Evolutionary conservation across 495 filamentous ascomycete genomes (phyloP).

Genomic region (Penicillium coprophilum): DNA sequence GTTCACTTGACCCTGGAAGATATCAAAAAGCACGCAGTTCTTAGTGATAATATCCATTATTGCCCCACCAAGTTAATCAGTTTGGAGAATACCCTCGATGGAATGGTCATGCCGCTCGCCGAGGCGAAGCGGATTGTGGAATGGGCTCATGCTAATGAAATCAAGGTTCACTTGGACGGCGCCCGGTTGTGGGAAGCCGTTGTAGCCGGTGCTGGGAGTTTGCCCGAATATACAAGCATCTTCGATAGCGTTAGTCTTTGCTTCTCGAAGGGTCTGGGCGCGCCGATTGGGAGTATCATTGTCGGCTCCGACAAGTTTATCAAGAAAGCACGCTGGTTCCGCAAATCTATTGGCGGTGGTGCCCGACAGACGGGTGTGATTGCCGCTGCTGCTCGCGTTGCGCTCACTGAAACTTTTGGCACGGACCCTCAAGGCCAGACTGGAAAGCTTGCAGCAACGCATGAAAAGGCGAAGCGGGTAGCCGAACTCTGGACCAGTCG

Average conservation of each 20-base stretch:
- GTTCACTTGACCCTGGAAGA: constrained; percentile 76
- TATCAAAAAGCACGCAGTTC: constrained; percentile 52
- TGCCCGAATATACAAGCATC: constrained; percentile 66
- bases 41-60: constrained; percentile 44
- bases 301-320: constrained; percentile 66
- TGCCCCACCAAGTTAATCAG: constrained; percentile 77
- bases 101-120: constrained; percentile 70
- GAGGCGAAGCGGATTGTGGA: constrained; percentile 65
- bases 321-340: constrained; percentile 71
- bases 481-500: constrained; percentile 61
- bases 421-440: constrained; percentile 57
- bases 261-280: constrained; percentile 87
- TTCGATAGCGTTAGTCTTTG: constrained; percentile 84
- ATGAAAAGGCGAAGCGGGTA: constrained; percentile 64
- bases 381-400: constrained; percentile 47
- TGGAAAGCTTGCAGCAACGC: constrained; percentile 61
- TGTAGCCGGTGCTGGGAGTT: constrained; percentile 55
- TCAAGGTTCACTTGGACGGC: constrained; percentile 81
- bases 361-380: constrained; percentile 64
- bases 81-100: constrained; percentile 82
- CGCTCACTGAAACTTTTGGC: constrained; percentile 61
- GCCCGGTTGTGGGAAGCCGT: constrained; percentile 81
- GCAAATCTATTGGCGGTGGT: constrained; percentile 85
- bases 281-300: constrained; percentile 81
- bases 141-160: constrained; percentile 65